Conservation (phyloP, 768 basidiomycete species). For the Suillus decipiens region DNA sequence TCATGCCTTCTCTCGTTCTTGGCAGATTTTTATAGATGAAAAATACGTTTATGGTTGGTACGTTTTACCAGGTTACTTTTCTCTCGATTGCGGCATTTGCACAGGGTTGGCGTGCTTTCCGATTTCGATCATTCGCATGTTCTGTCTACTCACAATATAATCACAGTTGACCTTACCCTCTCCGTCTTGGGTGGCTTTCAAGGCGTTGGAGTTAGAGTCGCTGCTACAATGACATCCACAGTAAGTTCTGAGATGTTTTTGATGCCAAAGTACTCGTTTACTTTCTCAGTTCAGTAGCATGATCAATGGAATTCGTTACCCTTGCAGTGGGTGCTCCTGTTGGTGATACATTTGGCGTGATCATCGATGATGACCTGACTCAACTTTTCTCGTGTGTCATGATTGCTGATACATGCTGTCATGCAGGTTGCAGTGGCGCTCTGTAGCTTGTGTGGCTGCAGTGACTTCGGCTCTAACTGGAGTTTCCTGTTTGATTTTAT, state of each 20-base stretch:
- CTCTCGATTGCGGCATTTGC: constrained; percentile 73
- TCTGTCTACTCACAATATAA: not conserved
- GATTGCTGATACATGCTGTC: not conserved
- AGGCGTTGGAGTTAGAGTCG: constrained; percentile 81
- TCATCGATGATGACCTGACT: constrained; percentile 72
- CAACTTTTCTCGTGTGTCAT: constrained; percentile 44
- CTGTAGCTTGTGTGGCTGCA: constrained; percentile 59
- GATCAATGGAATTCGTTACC: constrained; percentile 78
- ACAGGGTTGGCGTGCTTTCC: constrained; percentile 36
- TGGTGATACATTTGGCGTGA: constrained; percentile 69
- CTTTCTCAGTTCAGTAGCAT: constrained; percentile 65
- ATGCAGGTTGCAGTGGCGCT: constrained; percentile 59
- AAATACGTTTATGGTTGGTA: constrained; percentile 62
- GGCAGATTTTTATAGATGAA: constrained; percentile 79
- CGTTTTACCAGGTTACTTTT: constrained; percentile 52
- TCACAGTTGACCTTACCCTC: constrained; percentile 56
- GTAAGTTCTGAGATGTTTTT: constrained; percentile 37
- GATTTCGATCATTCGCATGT: not conserved
- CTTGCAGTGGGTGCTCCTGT: constrained; percentile 86
- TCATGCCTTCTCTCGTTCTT: too few species aligned
- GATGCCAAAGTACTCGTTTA: constrained; percentile 7
- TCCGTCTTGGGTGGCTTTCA: constrained; percentile 78
- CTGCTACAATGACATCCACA: constrained; percentile 72
- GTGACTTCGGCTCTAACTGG: constrained; percentile 56
- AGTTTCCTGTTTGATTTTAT: constrained; percentile 52